A percentile compares a stretch with the other conserved stretches of the same genome.
Evolutionary conservation across 192 early-diverging fungal species (phyloP).

Genomic region (Polychytrium aggregatum): DNA sequence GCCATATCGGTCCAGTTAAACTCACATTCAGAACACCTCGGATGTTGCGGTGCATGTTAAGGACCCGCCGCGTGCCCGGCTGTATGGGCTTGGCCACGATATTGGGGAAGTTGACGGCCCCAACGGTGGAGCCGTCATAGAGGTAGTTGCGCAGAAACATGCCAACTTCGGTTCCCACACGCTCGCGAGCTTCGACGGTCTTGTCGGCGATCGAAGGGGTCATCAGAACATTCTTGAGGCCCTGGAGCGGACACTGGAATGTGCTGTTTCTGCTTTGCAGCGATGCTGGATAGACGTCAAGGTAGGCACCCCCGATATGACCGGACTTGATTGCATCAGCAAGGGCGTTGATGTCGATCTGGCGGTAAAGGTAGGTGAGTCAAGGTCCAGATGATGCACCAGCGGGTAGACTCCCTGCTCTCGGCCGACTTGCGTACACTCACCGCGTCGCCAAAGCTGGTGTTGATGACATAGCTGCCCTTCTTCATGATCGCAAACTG

Average conservation of each 20-base stretch:
- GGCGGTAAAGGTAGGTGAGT: no score
- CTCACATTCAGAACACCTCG: constrained; percentile 26
- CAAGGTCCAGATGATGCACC: no score
- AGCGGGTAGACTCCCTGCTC: no score
- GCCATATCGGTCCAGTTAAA: no score
- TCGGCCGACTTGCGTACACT: background rate
- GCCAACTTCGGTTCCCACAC: constrained; percentile 29
- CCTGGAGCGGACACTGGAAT: constrained; percentile 19
- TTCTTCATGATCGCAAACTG: constrained; percentile 39
- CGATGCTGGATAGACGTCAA: constrained; percentile 26
- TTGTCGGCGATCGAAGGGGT: constrained; percentile 27
- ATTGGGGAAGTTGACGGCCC: constrained; percentile 38
- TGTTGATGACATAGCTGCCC: constrained; percentile 28
- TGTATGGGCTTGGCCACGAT: constrained; percentile 22
- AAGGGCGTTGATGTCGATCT: constrained; percentile 31
- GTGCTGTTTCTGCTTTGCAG: constrained; percentile 9
- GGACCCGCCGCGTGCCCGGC: constrained; percentile 21
- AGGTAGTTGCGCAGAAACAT: constrained; percentile 24
- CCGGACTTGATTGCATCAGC: constrained; percentile 34
- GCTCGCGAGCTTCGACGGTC: constrained; percentile 22
- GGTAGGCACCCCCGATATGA: constrained; percentile 28
- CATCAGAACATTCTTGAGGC: constrained; percentile 30
- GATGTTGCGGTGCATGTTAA: constrained; percentile 37
- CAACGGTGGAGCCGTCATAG: constrained; percentile 28
- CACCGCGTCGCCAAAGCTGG: constrained; percentile 24